A percentile compares a stretch with the other conserved stretches of the same genome.
phyloP scores from a whole-genome alignment of 164 flowering plant species.

The Vitis rupestris region DNA sequence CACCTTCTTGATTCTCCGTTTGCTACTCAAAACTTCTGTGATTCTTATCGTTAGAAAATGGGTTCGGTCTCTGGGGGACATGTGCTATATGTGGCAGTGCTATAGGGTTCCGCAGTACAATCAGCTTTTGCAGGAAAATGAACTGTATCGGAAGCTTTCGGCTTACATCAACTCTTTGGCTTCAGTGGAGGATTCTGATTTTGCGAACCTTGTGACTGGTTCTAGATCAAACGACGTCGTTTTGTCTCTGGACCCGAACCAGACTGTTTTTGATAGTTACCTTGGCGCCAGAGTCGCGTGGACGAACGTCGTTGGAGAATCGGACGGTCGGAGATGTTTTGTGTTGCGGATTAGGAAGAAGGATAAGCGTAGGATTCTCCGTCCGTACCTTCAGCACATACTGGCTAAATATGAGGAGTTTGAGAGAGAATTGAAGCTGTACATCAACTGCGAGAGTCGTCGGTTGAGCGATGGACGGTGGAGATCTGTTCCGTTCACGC shows the following conservation, averaged over 20 bases:
- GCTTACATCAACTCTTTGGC: constrained; percentile 57
- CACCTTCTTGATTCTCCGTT: constrained; percentile 4
- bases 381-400: constrained; percentile 75
- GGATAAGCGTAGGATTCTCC: constrained; percentile 61
- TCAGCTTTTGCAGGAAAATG: constrained; percentile 56
- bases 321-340: constrained; percentile 15
- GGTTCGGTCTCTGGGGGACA: constrained; percentile 37
- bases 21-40: constrained; percentile 20
- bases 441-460: constrained; percentile 30
- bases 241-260: constrained; percentile 49
- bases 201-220: constrained; percentile 60
- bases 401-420: constrained; percentile 60
- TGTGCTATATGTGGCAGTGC: constrained; percentile 45
- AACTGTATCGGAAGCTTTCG: constrained; percentile 46
- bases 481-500: constrained; percentile 67
- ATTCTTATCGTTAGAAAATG: constrained; percentile 18
- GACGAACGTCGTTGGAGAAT: constrained; percentile 29
- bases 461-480: constrained; percentile 37
- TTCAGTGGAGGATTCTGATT: constrained; percentile 63
- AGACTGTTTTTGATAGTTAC: constrained; percentile 49
- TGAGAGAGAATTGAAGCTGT: constrained; percentile 44
- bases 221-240: constrained; percentile 52
- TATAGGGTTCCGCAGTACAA: constrained; percentile 64
- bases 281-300: constrained; percentile 57
- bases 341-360: constrained; percentile 49